Conservation (phyloP, 2,329 filamentous ascomycete genomes). For the Fusarium sp. region DNA sequence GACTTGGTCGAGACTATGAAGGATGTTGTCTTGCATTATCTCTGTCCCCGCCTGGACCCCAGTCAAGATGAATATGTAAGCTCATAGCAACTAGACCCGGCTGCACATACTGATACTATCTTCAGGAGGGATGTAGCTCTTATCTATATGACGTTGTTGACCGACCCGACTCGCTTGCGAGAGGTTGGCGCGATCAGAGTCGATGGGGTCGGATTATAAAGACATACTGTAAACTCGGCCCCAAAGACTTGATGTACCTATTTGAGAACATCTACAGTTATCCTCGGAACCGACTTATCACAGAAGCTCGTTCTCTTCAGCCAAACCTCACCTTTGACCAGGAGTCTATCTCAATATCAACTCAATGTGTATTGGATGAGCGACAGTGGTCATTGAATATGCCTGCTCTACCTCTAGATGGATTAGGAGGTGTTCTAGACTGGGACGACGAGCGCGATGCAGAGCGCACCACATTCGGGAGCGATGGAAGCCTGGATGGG, state of each 20-base stretch:
- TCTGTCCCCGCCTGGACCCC: conserved; percentile 59
- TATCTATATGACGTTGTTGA: conserved; percentile 42
- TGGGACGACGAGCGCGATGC: conserved; percentile 54
- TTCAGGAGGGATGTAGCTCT: conserved; percentile 36
- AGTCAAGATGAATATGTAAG: conserved; percentile 51
- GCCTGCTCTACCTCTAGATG: conserved; percentile 50
- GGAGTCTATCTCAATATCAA: conserved; percentile 57
- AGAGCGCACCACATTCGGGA: conserved; percentile 45
- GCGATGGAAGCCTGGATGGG: conserved; percentile 55
- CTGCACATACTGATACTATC: conserved; percentile 4
- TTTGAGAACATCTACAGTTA: conserved; percentile 60
- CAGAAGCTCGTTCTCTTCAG: conserved; percentile 54
- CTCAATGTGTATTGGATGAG: conserved; percentile 54
- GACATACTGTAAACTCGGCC: conserved; percentile 62
- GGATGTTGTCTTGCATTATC: conserved; percentile 57
- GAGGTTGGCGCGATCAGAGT: conserved; percentile 53
- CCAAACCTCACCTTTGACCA: conserved; percentile 58
- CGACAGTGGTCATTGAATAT: conserved; percentile 50
- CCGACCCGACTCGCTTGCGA: conserved; percentile 48
- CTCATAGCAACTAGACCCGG: not conserved
- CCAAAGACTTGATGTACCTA: conserved; percentile 61
- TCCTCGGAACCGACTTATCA: conserved; percentile 58
- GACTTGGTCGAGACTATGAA: conserved; percentile 60
- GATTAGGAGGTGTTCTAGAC: conserved; percentile 55
- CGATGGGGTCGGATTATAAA: conserved; percentile 55